Evolutionary conservation across 345 rosid species (phyloP), one percentile per base, ranked within the genome.

Genomic region (Bretschneidera sinensis): DNA sequence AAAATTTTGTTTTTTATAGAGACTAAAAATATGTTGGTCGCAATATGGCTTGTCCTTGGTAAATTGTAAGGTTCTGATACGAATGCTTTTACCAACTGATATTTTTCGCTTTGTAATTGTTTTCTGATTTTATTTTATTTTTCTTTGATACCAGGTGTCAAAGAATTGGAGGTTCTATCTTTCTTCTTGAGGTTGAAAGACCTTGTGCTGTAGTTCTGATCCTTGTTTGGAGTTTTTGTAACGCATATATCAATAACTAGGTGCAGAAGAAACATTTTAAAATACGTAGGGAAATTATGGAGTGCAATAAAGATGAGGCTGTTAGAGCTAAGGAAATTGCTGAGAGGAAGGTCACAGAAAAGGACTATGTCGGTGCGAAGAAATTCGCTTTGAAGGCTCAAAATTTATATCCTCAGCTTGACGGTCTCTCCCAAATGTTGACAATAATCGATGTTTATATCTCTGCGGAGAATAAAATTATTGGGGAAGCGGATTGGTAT

Each of bases 291-390:
- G n/a, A 51, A 64, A 9, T 52, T 43, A 89, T 92, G 96, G 98
- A 92, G 67, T 92, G 98, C 76, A 92, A 89, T 59, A 87, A 73
- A 76, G 98, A 89, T 24, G 98, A 89, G 74, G 97, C 98, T 25
- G 54, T 71, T 64, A 81, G 87, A 73, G 97, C 98, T 13, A 87
- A 81, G 72, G 87, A 86, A 59, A 84, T 92, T 73, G 95, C 98
- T 45, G 98, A 81, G 73, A 84, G 80, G 68, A 92, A 92, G 78
- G 62, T 87, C 56, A 55, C 60, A 8, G 88, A 85, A 47, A 86
- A 79, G 60, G 92, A 92, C 72, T 83, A 79, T 54, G 59, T 69
- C 13, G 90, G 91, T 54, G 96, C 98, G 0, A 85, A 73, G 61
- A 85, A 81, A 53, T 87, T 89, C 39, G 87, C 83, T 66, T 51